Percentiles rank a stretch among this genome's conserved stretches.
Evolutionary conservation across 345 rosid genomes (phyloP).

Genomic region (Camelina hispida): DNA sequence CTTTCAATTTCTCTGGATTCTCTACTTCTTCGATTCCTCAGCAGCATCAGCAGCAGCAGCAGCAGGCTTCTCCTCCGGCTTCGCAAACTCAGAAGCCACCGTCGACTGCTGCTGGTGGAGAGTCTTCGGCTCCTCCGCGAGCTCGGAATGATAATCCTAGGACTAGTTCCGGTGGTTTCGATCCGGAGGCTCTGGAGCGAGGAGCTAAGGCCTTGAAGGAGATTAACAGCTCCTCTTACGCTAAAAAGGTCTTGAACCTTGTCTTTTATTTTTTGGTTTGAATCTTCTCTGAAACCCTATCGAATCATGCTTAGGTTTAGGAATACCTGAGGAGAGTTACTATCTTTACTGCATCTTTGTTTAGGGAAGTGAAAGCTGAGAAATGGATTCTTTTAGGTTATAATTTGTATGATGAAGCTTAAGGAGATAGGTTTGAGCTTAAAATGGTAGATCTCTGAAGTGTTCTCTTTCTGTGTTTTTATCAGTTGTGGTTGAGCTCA

Average conservation of each 20-base stretch:
- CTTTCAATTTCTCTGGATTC: slow-evolving; percentile 56
- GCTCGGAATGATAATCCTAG: slow-evolving; percentile 77
- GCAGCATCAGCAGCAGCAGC: slow-evolving; percentile 32
- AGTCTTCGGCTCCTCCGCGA: slow-evolving; percentile 46
- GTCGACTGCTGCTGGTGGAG: slow-evolving; percentile 29
- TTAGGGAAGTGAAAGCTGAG: slow-evolving; percentile 8
- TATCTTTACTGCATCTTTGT: neutral
- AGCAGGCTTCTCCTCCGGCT: slow-evolving; percentile 26
- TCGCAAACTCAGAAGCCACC: slow-evolving; percentile 41
- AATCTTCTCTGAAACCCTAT: neutral
- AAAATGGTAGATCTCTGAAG: neutral
- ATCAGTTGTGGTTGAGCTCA: neutral
- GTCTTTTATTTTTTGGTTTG: neutral
- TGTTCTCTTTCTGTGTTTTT: slow-evolving; percentile 16
- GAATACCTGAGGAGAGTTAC: neutral
- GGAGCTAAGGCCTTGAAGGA: slow-evolving; percentile 82
- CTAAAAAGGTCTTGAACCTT: slow-evolving; percentile 68
- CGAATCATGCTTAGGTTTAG: neutral
- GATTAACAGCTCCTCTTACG: slow-evolving; percentile 68
- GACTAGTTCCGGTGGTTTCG: slow-evolving; percentile 86
- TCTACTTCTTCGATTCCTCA: slow-evolving; percentile 45
- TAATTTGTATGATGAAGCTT: neutral
- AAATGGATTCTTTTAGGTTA: neutral
- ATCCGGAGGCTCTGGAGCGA: slow-evolving; percentile 90
- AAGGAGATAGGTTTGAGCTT: neutral